phyloP scores from a whole-genome alignment of 2,329 filamentous ascomycete species.

The Claviceps paspali region DNA sequence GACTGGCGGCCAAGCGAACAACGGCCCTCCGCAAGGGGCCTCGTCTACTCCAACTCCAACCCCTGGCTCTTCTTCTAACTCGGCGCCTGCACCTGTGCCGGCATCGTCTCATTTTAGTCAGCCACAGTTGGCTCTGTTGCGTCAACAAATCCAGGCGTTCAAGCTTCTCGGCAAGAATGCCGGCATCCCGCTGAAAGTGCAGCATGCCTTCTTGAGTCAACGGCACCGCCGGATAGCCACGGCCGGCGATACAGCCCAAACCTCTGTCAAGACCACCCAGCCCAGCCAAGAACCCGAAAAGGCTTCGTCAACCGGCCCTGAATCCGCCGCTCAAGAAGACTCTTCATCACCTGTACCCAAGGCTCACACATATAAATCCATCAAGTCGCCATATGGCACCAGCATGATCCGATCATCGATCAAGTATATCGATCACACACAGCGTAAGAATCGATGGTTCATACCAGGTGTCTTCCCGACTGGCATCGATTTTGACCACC shows the following conservation, averaged over 20 bases:
- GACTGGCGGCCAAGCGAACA: constrained; percentile 15
- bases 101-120: constrained; percentile 51
- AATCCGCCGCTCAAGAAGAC: constrained; percentile 18
- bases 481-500: constrained; percentile 72
- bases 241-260: constrained; percentile 28
- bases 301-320: constrained; percentile 21
- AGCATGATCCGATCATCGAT: constrained; percentile 43
- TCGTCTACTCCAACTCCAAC: constrained; percentile 22
- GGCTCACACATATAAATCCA: constrained; percentile 48
- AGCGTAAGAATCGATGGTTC: constrained; percentile 60
- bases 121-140: constrained; percentile 64
- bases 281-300: constrained; percentile 21
- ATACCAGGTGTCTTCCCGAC: constrained; percentile 81
- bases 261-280: constrained; percentile 16
- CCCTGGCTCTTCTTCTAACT: constrained; percentile 16
- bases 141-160: constrained; percentile 82
- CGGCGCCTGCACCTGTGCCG: constrained; percentile 14
- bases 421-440: constrained; percentile 64
- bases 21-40: constrained; percentile 19
- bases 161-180: constrained; percentile 79
- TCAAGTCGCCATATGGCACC: constrained; percentile 56
- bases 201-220: constrained; percentile 69
- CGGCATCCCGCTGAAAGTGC: constrained; percentile 61
- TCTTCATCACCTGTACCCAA: constrained; percentile 19
- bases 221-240: constrained; percentile 49